phyloP scores from a whole-genome alignment of 163 green algal genomes.

The Coccomyxa subellipsoidea region DNA sequence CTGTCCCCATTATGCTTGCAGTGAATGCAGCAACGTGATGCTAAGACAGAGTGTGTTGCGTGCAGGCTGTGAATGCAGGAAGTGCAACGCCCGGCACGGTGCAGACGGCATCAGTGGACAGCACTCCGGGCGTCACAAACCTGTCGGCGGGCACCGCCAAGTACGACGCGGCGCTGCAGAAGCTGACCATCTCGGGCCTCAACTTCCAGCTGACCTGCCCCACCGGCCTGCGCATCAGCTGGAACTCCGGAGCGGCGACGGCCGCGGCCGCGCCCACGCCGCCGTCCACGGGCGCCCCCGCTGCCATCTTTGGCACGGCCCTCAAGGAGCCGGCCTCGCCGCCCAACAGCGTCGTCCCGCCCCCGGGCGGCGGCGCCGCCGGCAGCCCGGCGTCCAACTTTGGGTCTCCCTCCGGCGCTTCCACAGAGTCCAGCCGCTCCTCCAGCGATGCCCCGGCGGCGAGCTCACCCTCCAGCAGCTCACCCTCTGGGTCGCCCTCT shows the following conservation, averaged over 20 bases:
- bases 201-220: conserved; percentile 6
- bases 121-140: neutral
- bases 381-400: neutral
- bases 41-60: neutral
- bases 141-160: neutral
- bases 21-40: neutral
- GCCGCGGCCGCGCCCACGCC: neutral
- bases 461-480: neutral
- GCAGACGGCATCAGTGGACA: neutral
- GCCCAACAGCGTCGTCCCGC: neutral
- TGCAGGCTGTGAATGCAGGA: neutral
- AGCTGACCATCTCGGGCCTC: conserved; percentile 1
- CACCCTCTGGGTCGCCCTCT: neutral
- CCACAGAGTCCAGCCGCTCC: neutral
- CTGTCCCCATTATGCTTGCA: no score
- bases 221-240: neutral
- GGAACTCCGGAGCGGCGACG: neutral
- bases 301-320: neutral
- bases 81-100: neutral
- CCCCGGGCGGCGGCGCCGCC: neutral
- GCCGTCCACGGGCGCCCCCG: neutral
- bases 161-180: neutral
- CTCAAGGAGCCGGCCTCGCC: neutral
- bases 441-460: neutral
- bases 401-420: neutral